Evolutionary conservation across 176 grass and related monocot species (phyloP), one percentile per base, ranked within the genome.

Genomic region (Melocanna baccifera): DNA sequence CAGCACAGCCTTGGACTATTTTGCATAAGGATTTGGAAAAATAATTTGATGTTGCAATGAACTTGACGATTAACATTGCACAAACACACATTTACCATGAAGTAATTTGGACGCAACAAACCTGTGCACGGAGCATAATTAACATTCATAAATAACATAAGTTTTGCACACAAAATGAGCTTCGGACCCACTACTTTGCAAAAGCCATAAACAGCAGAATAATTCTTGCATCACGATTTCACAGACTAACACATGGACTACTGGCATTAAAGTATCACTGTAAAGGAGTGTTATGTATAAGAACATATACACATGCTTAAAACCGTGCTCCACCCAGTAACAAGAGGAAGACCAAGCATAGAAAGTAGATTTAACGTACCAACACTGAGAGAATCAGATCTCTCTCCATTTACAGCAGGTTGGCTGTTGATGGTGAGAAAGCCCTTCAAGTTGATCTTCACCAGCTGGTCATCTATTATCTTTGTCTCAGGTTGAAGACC

Each of bases 401-500:
- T 93, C 64, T 92, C 94, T 85, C 87, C 94, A 82, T 97, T 93
- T 43, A 94, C 76, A 62, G 91, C 71, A 86, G 94, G 94, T 78
- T 97, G 94, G 70, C 94, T 97, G 76, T 97, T 97, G 67, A 97
- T 97, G 70, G 94, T 97, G 84, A 97, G 94, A 81, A 93, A 97
- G 50, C 91, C 94, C 75, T 94, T 92, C 55, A 83, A 85, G 85
- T 94, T 97, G 84, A 97, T 85, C 75, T 92, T 88, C 70, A 81
- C 91, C 12, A 97, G 80, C 39, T 94, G 68, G 45, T 92, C 89
- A 16, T 93, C 85, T 50, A 97, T 97, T 84, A 97, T 93, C 71
- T 86, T 94, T 65, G 94, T 92, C 85, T 97, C 94, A 7, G 81
- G 88, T 74, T 91, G 91, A 89, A 97, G 94, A 61, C 91, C 91